Evolutionary conservation across 257 asterid genomes (phyloP).

Genomic region (Solanum rostratum): DNA sequence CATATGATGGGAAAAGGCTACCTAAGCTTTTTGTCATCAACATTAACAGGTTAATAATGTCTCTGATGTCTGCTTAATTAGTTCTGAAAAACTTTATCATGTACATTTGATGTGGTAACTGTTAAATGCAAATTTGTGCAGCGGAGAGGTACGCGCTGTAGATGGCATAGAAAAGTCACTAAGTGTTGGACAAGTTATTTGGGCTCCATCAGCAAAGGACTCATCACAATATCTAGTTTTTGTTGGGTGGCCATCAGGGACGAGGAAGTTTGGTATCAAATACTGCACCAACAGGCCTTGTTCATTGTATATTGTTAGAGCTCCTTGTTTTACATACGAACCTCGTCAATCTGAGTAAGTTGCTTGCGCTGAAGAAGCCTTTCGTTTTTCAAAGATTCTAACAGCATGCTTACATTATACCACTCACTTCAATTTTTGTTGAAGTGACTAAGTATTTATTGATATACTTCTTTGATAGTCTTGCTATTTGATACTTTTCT

Average conservation of each 20-base stretch:
- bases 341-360: constrained; percentile 23
- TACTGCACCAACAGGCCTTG: constrained; percentile 83
- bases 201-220: constrained; percentile 61
- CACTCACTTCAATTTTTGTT: neutral
- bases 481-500: constrained; percentile 4
- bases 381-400: neutral
- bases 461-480: neutral
- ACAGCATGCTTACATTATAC: neutral
- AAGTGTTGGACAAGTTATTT: constrained; percentile 83
- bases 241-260: constrained; percentile 83
- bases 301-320: constrained; percentile 66
- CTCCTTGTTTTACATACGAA: constrained; percentile 39
- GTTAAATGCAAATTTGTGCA: constrained; percentile 21
- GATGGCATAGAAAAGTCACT: constrained; percentile 45
- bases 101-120: neutral
- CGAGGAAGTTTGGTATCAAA: constrained; percentile 72
- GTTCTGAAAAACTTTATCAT: neutral
- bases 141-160: constrained; percentile 60
- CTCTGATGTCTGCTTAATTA: neutral
- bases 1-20: constrained; percentile 73
- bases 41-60: constrained; percentile 31
- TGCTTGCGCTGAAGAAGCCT: neutral
- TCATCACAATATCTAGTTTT: constrained; percentile 48
- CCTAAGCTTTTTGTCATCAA: constrained; percentile 77
- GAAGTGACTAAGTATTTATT: neutral